Evolutionary conservation across 306 rosid genomes (phyloP), one percentile per base, ranked within the genome.

Genomic region (Malus sieversii): DNA sequence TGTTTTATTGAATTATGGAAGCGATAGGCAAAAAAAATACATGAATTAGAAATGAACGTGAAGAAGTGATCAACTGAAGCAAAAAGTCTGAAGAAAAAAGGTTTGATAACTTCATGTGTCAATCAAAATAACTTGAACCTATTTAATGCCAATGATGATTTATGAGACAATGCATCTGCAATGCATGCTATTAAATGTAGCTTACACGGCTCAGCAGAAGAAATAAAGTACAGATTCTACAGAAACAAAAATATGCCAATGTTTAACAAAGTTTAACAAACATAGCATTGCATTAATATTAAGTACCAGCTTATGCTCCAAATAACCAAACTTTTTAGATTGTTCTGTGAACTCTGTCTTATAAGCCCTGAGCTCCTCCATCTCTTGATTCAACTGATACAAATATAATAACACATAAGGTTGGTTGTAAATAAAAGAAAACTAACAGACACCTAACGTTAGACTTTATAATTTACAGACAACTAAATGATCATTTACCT

Each of bases 271-370:
- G 19, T 51, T 51, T 19, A 64, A 32, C 45, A 42, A 42, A 42
- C 53, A 14, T 15, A 38, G 40, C 22, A 67, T 30, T 78, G 68
- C 20, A 48, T 48, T 42, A 42, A 84, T 80, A 20, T 58, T 42
- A 48, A 70, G 40, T 90, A 92, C 97, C 97, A 85, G 90, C 76
- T 84, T 86, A n/a, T 85, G 76, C 81, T 89, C 88, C 63, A 95
- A 67, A 79, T 32, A 29, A 78, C 63, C 57, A 66, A 71, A 87
- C 76, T 76, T 87, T 58, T 76, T 67, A 52, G 76, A 70, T 45
- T 87, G 90, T 32, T 48, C 8, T 15, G 53, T 48, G 53, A 48
- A 14, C 53, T 73, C 80, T 71, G 73, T 48, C 63, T 75, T 84
- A 61, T 81, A 87, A 79, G 71, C 70, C 70, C 62, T 79, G 4